Evolutionary conservation across 1,139 yeast genomes (phyloP).

Genomic region (Kluyveromyces sp.): DNA sequence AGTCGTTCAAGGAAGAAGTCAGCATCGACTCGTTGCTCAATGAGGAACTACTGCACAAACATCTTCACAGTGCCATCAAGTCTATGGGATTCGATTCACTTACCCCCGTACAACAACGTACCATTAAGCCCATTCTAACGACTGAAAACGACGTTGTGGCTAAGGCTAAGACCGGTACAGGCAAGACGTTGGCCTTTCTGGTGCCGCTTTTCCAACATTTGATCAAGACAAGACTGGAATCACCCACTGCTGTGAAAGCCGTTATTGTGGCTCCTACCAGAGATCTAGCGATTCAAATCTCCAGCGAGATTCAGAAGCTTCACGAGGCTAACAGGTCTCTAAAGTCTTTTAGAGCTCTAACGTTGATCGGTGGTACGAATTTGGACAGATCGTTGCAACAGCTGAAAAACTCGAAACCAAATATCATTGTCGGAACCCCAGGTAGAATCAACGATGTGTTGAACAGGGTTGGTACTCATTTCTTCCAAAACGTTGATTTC

Average conservation of each 20-base stretch:
- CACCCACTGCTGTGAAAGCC: conserved; percentile 39
- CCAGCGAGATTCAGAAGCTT: conserved; percentile 53
- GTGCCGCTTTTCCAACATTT: conserved; percentile 67
- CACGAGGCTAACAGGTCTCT: conserved; percentile 27
- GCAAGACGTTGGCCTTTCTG: conserved; percentile 85
- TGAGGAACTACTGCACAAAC: conserved; percentile 20
- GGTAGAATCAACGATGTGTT: conserved; percentile 71
- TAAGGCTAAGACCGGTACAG: conserved; percentile 93
- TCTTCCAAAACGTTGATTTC: conserved; percentile 50
- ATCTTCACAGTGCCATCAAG: conserved; percentile 33
- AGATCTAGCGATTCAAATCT: conserved; percentile 83
- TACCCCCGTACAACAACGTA: conserved; percentile 74
- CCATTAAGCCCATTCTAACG: conserved; percentile 59
- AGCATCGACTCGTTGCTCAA: conserved; percentile 24
- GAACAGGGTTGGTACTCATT: conserved; percentile 40
- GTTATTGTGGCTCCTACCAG: conserved; percentile 85
- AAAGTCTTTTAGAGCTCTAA: conserved; percentile 34
- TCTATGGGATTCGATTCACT: conserved; percentile 43
- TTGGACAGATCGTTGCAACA: conserved; percentile 35
- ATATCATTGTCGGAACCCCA: conserved; percentile 81
- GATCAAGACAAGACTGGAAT: conserved; percentile 27
- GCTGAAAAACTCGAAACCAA: conserved; percentile 33
- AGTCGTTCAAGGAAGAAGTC: conserved; percentile 13
- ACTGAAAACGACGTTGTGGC: conserved; percentile 63
- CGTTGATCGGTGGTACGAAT: conserved; percentile 48